phyloP scores from a whole-genome alignment of 768 basidiomycete species.

The Fibroporia radiculosa region DNA sequence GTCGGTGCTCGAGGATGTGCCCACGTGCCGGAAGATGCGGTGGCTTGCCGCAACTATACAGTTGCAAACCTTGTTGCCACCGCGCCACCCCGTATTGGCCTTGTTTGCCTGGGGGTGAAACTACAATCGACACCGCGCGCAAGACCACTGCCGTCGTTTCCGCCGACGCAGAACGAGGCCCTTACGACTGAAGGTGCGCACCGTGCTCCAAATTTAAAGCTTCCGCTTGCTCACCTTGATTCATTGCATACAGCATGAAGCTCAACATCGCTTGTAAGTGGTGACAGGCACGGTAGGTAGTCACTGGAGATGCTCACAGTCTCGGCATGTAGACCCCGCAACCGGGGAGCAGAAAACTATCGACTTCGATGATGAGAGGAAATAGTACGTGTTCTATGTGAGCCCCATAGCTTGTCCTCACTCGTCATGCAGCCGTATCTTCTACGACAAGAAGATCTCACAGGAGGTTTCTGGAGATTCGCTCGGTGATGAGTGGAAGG shows the following conservation, averaged over 20 bases:
- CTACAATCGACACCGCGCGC: slow-evolving; percentile 24
- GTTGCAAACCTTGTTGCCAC: slow-evolving; percentile 49
- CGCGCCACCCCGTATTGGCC: slow-evolving; percentile 21
- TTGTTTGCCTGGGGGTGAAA: slow-evolving; percentile 21
- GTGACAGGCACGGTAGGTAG: neutral
- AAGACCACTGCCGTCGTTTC: slow-evolving; percentile 31
- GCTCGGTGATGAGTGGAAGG: slow-evolving; percentile 93
- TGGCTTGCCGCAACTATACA: slow-evolving; percentile 50
- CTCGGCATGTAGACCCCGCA: slow-evolving; percentile 64
- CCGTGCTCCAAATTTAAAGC: slow-evolving; percentile 21
- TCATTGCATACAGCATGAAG: slow-evolving; percentile 63
- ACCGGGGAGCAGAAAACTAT: slow-evolving; percentile 96
- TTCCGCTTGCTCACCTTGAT: neutral
- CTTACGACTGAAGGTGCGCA: slow-evolving; percentile 32
- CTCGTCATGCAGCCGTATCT: slow-evolving; percentile 60
- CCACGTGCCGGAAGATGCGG: slow-evolving; percentile 24
- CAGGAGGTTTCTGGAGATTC: slow-evolving; percentile 91
- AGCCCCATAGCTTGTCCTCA: neutral
- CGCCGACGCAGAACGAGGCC: slow-evolving; percentile 27
- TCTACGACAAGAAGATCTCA: slow-evolving; percentile 95
- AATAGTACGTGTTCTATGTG: slow-evolving; percentile 44
- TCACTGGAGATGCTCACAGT: neutral
- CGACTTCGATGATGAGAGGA: slow-evolving; percentile 89
- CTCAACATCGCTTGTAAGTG: slow-evolving; percentile 91
- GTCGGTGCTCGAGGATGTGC: slow-evolving; percentile 14